Percentiles rank a stretch among this genome's conserved stretches.
Conservation (phyloP, 148 eudicot species). For the Bassia scoparia region DNA sequence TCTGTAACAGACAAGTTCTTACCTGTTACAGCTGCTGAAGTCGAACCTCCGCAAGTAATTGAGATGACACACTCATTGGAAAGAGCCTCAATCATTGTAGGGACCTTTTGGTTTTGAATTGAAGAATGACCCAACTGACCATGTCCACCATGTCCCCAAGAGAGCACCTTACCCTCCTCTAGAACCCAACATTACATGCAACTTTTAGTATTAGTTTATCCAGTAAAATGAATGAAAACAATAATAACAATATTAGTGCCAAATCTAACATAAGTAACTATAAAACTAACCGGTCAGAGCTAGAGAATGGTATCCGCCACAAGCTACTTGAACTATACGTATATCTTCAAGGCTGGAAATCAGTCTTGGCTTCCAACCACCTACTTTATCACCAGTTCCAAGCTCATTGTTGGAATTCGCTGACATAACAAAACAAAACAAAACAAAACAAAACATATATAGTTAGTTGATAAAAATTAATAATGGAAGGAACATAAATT, state of each 20-base stretch:
- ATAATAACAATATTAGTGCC: not conserved
- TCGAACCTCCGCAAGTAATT: slow-evolving; percentile 89
- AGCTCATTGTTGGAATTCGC: slow-evolving; percentile 95
- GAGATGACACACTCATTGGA: slow-evolving; percentile 58
- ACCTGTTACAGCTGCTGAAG: slow-evolving; percentile 95
- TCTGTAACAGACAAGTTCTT: slow-evolving; percentile 5
- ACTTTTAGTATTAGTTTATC: not conserved
- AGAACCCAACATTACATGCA: slow-evolving; percentile 13
- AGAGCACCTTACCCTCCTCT: slow-evolving; percentile 78
- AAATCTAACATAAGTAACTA: slow-evolving; percentile 6
- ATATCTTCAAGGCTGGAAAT: slow-evolving; percentile 59
- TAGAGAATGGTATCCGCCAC: slow-evolving; percentile 94
- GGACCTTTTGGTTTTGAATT: slow-evolving; percentile 63
- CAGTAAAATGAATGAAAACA: not conserved
- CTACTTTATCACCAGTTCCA: slow-evolving; percentile 83
- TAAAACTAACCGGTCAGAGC: slow-evolving; percentile 70
- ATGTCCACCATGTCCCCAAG: slow-evolving; percentile 99
- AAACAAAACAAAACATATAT: not conserved
- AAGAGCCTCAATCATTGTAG: slow-evolving; percentile 60
- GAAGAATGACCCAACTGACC: slow-evolving; percentile 93
- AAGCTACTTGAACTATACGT: slow-evolving; percentile 67
- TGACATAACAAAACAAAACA: slow-evolving; percentile 29
- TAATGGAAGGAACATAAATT: not conserved
- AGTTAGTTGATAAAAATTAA: slow-evolving; percentile 3
- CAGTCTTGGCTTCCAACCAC: slow-evolving; percentile 84